phyloP scores from a whole-genome alignment of 176 grass and related monocot species.

The Aechmea fasciata region DNA sequence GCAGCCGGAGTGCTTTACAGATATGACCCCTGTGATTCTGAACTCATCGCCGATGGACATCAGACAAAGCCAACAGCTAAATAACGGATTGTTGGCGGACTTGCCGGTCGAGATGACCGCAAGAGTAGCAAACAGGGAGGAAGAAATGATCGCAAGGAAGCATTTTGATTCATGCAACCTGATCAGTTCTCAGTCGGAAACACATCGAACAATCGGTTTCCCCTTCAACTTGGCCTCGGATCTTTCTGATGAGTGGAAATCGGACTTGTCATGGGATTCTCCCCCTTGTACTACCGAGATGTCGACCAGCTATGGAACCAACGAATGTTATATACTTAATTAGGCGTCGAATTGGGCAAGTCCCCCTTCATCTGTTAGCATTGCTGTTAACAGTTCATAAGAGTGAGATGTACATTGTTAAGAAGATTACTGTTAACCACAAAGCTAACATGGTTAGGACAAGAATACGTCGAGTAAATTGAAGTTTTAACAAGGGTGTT shows the following conservation, averaged over 20 bases:
- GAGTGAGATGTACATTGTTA: neutral
- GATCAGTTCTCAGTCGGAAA: constrained; percentile 14
- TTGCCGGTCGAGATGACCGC: neutral
- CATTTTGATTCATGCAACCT: constrained; percentile 2
- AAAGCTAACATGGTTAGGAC: constrained; percentile 51
- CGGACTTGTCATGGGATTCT: constrained; percentile 50
- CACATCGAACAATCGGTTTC: constrained; percentile 28
- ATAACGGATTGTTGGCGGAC: constrained; percentile 22
- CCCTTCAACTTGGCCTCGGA: constrained; percentile 42
- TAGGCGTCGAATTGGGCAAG: constrained; percentile 9
- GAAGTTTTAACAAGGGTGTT: neutral
- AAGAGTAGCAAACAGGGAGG: neutral
- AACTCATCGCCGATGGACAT: constrained; percentile 69
- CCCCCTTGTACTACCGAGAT: constrained; percentile 57
- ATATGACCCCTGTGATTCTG: constrained; percentile 62
- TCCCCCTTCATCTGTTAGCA: constrained; percentile 37
- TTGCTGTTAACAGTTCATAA: constrained; percentile 41
- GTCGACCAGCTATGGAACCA: constrained; percentile 35
- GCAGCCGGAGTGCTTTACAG: constrained; percentile 32
- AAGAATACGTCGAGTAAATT: neutral
- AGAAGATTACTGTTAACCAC: constrained; percentile 23
- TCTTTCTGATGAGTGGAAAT: constrained; percentile 66
- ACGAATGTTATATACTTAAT: constrained; percentile 44
- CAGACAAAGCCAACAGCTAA: constrained; percentile 21
- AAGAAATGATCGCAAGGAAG: neutral